These are phyloP conservation scores for Podospora appendiculata DNA, from an alignment of 495 filamentous ascomycete species.

Conservation along the genomic window DNA sequence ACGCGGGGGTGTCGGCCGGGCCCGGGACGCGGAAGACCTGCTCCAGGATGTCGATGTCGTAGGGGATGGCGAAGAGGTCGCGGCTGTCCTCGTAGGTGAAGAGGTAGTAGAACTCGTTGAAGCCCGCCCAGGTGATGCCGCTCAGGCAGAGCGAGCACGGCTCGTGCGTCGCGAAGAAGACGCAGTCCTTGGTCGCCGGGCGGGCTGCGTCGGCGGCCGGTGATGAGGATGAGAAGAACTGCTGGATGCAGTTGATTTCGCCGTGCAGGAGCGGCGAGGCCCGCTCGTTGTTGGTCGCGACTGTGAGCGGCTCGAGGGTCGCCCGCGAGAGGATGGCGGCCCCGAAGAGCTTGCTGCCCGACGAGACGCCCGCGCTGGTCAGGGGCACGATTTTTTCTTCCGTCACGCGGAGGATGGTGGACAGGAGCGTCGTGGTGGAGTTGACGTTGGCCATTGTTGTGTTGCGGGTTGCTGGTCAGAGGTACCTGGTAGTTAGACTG, in stretches of 20 bases:
- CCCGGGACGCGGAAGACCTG: constrained; percentile 30
- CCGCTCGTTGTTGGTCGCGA: constrained; percentile 32
- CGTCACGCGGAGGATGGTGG: constrained; percentile 23
- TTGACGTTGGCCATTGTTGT: constrained; percentile 8
- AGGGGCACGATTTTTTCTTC: constrained; percentile 26
- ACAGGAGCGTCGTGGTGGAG: constrained; percentile 20
- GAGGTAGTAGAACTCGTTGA: constrained; percentile 36
- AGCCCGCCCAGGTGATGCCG: constrained; percentile 37
- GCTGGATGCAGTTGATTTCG: constrained; percentile 39
- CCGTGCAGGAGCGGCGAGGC: constrained; percentile 31
- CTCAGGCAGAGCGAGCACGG: constrained; percentile 33
- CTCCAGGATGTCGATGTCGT: constrained; percentile 35
- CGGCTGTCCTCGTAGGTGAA: constrained; percentile 38
- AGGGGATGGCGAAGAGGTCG: constrained; percentile 30
- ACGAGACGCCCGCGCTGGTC: constrained; percentile 25
- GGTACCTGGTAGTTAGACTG: neutral
- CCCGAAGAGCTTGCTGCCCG: constrained; percentile 33
- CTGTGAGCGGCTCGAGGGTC: constrained; percentile 17
- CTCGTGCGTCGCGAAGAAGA: constrained; percentile 37
- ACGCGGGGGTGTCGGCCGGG: constrained; percentile 14
- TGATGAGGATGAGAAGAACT: constrained; percentile 28
- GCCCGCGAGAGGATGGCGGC: constrained; percentile 28
- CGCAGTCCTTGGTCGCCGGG: constrained; percentile 25
- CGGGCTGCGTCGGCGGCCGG: constrained; percentile 6
- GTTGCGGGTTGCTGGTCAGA: neutral